Conservation (phyloP, 1,284 basidiomycete species). For the Trichosporon asahii region DNA sequence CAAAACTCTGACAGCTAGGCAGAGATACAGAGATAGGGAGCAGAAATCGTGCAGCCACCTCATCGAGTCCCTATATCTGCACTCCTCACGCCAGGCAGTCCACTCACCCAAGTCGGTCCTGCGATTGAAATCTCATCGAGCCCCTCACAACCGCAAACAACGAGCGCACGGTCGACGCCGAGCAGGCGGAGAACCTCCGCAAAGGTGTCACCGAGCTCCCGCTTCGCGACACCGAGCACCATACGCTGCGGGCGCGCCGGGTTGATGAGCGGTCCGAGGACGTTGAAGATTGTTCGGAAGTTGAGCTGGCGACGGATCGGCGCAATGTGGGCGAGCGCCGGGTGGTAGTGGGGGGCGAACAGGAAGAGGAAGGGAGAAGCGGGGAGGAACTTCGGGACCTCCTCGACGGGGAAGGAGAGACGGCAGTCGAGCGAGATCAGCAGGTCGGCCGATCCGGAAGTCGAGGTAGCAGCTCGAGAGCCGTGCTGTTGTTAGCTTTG, state of each 20-base stretch:
- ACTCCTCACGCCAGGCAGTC: no score
- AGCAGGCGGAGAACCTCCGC: conserved; percentile 64
- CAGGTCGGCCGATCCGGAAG: conserved; percentile 91
- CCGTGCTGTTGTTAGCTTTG: conserved; percentile 65
- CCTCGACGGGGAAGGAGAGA: conserved; percentile 66
- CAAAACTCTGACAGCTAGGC: no score
- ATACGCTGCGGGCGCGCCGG: conserved; percentile 79
- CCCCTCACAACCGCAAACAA: conserved; percentile 88
- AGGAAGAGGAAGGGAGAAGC: conserved; percentile 82
- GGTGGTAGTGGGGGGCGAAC: conserved; percentile 90
- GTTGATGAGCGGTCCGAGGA: conserved; percentile 91
- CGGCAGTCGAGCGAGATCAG: conserved; percentile 78
- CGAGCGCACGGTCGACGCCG: conserved; percentile 74
- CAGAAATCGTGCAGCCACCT: no score
- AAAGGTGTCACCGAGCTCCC: conserved; percentile 78
- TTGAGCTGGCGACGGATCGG: conserved; percentile 82
- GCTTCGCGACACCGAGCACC: conserved; percentile 85
- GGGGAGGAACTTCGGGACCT: conserved; percentile 57
- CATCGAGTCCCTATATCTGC: no score
- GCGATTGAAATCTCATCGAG: conserved; percentile 94
- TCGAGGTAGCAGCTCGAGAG: conserved; percentile 86
- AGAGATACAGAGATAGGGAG: no score
- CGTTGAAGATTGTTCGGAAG: conserved; percentile 96
- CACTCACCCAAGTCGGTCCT: conserved; percentile 72
- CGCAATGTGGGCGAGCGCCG: conserved; percentile 75